Evolutionary conservation across 2,329 filamentous ascomycete species (phyloP).

Genomic region (Colletotrichum viniferum): DNA sequence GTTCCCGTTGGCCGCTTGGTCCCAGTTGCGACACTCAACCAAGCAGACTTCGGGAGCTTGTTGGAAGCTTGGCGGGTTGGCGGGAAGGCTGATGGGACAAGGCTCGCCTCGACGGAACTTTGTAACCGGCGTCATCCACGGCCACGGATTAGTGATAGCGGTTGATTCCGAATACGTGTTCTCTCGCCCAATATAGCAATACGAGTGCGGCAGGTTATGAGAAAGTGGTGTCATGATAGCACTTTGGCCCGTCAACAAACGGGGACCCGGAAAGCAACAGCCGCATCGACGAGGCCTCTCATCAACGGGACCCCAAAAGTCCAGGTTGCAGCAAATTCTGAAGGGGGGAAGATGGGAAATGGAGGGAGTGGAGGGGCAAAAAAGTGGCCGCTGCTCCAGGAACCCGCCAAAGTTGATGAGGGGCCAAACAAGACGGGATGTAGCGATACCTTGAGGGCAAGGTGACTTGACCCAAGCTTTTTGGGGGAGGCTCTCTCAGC

Average conservation of each 20-base stretch:
- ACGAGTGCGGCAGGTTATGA: background rate
- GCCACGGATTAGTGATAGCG: background rate
- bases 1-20: conserved; percentile 5
- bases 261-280: conserved; percentile 7
- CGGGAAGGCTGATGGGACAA: background rate
- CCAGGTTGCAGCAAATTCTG: background rate
- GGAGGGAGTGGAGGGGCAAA: conserved; percentile 9
- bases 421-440: background rate
- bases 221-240: conserved; percentile 18
- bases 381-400: conserved; percentile 6
- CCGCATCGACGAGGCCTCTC: background rate
- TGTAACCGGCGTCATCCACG: background rate
- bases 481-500: background rate
- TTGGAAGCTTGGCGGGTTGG: conserved; percentile 2
- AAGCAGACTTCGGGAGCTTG: conserved; percentile 1
- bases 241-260: background rate
- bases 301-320: background rate
- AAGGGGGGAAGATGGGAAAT: background rate
- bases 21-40: background rate
- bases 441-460: conserved; percentile 3
- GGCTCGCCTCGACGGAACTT: background rate
- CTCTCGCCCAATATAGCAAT: background rate
- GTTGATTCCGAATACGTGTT: background rate
- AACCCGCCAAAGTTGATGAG: conserved; percentile 10
- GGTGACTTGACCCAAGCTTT: conserved; percentile 7